Evolutionary conservation across 768 basidiomycete species (phyloP).

Genomic region (Melanogaster broomeanus): DNA sequence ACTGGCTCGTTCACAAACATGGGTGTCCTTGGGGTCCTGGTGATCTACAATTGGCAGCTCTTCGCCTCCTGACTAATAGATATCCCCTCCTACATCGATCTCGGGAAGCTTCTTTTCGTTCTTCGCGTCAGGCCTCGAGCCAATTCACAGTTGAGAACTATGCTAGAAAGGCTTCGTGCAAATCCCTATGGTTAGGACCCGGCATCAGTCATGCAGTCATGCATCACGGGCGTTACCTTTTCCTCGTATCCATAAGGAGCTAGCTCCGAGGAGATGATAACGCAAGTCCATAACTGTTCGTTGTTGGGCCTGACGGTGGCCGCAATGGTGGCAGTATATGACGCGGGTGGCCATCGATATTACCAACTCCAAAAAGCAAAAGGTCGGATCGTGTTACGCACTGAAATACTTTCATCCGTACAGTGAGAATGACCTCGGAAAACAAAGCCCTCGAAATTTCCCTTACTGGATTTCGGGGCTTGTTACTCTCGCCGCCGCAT

Average conservation of each 20-base stretch:
- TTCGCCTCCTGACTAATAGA: background rate
- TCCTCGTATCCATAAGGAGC: background rate
- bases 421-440: slow-evolving; percentile 25
- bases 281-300: slow-evolving; percentile 1
- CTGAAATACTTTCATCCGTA: slow-evolving; percentile 20
- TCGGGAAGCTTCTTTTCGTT: too few relatives aligned
- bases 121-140: background rate
- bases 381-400: background rate
- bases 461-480: slow-evolving; percentile 17
- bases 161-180: slow-evolving; percentile 1
- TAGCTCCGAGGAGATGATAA: slow-evolving; percentile 24
- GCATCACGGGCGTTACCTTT: slow-evolving; percentile 9
- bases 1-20: slow-evolving; percentile 19
- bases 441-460: slow-evolving; percentile 9
- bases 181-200: background rate
- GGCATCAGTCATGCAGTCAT: background rate
- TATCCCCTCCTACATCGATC: slow-evolving; percentile 1
- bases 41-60: too few relatives aligned
- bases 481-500: slow-evolving; percentile 21
- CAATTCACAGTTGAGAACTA: background rate
- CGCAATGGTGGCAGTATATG: slow-evolving; percentile 1
- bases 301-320: slow-evolving; percentile 13
- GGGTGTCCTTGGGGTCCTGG: slow-evolving; percentile 26
- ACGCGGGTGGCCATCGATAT: slow-evolving; percentile 16
- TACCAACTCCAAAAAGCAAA: slow-evolving; percentile 10